These are phyloP conservation scores for Ganoderma multipileum DNA, from an alignment of 1,284 basidiomycete genomes.

Conservation along the genomic window DNA sequence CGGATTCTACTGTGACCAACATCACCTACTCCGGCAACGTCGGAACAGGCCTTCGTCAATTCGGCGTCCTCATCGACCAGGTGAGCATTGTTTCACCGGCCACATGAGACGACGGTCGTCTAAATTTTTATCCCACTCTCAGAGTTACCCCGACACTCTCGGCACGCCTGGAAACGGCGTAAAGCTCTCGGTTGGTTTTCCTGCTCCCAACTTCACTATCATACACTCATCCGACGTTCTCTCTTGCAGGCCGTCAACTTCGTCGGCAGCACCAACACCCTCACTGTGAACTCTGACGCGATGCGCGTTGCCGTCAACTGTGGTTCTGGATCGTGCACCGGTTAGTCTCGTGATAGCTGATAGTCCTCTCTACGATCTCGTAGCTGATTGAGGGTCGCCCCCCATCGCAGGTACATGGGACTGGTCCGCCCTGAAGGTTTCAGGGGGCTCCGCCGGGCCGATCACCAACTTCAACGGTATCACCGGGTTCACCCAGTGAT, in stretches of 20 bases:
- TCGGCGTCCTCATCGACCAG: constrained; percentile 49
- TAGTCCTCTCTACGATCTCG: too few species aligned
- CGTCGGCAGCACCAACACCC: constrained; percentile 35
- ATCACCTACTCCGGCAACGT: constrained; percentile 46
- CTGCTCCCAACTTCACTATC: background rate
- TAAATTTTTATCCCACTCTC: background rate
- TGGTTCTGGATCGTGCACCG: constrained; percentile 40
- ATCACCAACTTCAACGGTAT: constrained; percentile 47
- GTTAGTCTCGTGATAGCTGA: constrained; percentile 24
- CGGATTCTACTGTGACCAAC: constrained; percentile 42
- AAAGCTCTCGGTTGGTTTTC: constrained; percentile 34
- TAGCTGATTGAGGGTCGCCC: background rate
- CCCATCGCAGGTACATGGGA: constrained; percentile 54
- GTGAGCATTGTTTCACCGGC: constrained; percentile 13
- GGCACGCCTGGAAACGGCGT: constrained; percentile 47
- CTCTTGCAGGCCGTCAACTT: constrained; percentile 40
- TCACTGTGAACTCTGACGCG: constrained; percentile 38
- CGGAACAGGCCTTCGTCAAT: constrained; percentile 38
- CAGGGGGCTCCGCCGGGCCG: constrained; percentile 50
- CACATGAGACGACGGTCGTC: background rate
- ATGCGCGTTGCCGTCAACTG: constrained; percentile 43
- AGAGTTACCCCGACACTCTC: constrained; percentile 47
- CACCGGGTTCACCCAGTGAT: constrained; percentile 43
- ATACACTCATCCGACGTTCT: background rate
- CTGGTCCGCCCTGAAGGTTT: constrained; percentile 54